phyloP scores from a whole-genome alignment of 768 basidiomycete genomes.

The Exsudoporus frostii region DNA sequence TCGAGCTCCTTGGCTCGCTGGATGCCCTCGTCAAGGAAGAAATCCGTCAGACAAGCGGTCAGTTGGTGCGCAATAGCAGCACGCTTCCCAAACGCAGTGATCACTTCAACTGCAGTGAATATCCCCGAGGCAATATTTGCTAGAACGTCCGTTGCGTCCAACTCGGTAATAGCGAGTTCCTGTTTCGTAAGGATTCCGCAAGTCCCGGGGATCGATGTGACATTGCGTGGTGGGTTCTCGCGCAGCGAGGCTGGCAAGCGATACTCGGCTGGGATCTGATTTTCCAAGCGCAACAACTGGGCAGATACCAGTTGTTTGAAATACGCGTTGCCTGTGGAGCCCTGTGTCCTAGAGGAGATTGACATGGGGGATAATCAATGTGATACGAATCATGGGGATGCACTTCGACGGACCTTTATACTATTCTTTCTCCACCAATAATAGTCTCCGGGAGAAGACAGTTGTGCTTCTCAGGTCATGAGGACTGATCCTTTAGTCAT shows the following conservation, averaged over 20 bases:
- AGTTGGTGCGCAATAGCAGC: slow-evolving; percentile 53
- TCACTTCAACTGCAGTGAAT: slow-evolving; percentile 39
- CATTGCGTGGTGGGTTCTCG: slow-evolving; percentile 29
- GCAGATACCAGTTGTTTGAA: slow-evolving; percentile 20
- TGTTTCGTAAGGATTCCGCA: slow-evolving; percentile 32
- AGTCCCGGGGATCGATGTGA: slow-evolving; percentile 30
- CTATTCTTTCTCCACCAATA: not conserved
- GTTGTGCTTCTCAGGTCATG: not conserved
- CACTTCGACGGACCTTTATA: not conserved
- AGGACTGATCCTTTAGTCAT: not conserved
- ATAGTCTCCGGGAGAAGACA: not conserved
- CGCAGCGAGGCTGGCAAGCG: slow-evolving; percentile 16
- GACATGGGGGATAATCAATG: slow-evolving; percentile 11
- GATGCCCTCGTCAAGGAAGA: slow-evolving; percentile 44
- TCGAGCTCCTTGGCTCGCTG: slow-evolving; percentile 42
- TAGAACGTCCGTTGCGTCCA: slow-evolving; percentile 36
- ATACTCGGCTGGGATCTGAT: slow-evolving; percentile 22
- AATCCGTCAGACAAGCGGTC: slow-evolving; percentile 38
- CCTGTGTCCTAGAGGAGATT: slow-evolving; percentile 20
- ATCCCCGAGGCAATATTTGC: slow-evolving; percentile 27
- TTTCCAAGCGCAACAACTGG: slow-evolving; percentile 19
- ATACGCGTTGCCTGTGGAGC: slow-evolving; percentile 18
- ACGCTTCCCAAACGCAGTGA: slow-evolving; percentile 45
- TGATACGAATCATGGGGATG: not conserved
- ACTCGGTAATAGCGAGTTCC: slow-evolving; percentile 34